Evolutionary conservation across 768 basidiomycete species (phyloP), one percentile per base, ranked within the genome.

Genomic region (Rhodotorula graminis): DNA sequence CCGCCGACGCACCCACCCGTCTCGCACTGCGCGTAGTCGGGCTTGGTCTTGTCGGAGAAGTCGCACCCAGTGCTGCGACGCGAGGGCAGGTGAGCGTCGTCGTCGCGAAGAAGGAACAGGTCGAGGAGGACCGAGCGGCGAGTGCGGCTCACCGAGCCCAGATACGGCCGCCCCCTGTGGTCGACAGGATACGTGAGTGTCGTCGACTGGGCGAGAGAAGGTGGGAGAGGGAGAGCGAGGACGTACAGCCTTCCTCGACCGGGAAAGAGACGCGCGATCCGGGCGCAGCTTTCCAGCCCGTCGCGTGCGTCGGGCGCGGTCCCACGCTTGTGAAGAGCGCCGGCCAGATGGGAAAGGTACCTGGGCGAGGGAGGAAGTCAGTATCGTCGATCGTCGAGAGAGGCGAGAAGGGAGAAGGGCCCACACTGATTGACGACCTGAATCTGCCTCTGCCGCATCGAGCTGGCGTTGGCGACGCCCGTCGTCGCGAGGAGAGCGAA

Each of bases 201-300:
- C 3, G 8, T 1, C 50, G 11, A 23, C 12, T n/a, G n/a, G 23
- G 1, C 9, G 49, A 50, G 9, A 23, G 23, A 25, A 52, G 9
- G 23, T 11, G 7, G 27, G 2, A 12, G 11, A 27, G 25, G 23
- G 9, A 52, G 50, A 52, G 12, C 8, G 5, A n/a, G 23, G 2
- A 52, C 67, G 33, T 31, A 69, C 70, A 71, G 29, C 49, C 40
- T 27, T 71, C 65, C 23, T 66, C n/a, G 27, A 71, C 70, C 19
- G 52, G 37, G 37, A 71, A 71, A 21, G 53, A 25, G 46, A 67
- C n/a, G 3, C 6, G 37, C 44, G 70, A 61, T 3, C 70, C 70
- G 3, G 61, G 31, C 47, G 46, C 31, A 6, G 65, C 65, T 37
- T 71, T 65, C 70, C 70, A 71, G 9, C 70, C 70, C 14, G 65